Evolutionary conservation across 2,329 filamentous ascomycete genomes (phyloP), one percentile per base, ranked within the genome.

Genomic region (Neoascochyta sp.): DNA sequence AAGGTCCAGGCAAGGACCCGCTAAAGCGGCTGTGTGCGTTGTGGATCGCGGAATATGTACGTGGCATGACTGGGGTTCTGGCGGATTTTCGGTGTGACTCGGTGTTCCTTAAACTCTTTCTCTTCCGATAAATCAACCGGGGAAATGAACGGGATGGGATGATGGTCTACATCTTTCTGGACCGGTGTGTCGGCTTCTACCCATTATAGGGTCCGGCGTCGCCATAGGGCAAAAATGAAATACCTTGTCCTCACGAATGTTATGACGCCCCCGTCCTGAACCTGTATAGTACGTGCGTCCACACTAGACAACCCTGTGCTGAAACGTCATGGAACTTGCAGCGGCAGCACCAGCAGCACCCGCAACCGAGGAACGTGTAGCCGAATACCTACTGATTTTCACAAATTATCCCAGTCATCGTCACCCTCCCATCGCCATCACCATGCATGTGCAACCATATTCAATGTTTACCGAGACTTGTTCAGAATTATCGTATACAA

Each of bases 1-100:
- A 95, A 95, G 84, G 81, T 87, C 60, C 77, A 83, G 67, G 81
- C 86, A 66, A 89, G 82, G 65, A 83, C 78, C 74, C 88, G 88
- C 74, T 95, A 87, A 85, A 59, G 30, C 41, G 29, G 38, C 28
- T 26, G 29, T 34, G 27, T 17, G 27, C 24, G 29, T 26, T 37
- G 32, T 30, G 29, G 29, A 33, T 40, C n/a, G n/a, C n/a, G 37
- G 29, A 30, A 37, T 28, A 29, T 38, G 27, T 36, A 32, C 39
- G 43, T 53, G 46, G n/a, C 42, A 47, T 47, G 46, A 43, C 43
- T 40, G 39, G 46, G 39, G 42, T 45, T 52, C 42, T 47, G 44
- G 43, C 42, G 36, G 43, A 41, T 52, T 53, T 52, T 50, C 46
- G 39, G 43, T 41, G 43, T 44, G 47, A 49, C 47, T 48, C 45